phyloP scores from a whole-genome alignment of 352 stramenopile species.

The Globisporangium echinulatum region DNA sequence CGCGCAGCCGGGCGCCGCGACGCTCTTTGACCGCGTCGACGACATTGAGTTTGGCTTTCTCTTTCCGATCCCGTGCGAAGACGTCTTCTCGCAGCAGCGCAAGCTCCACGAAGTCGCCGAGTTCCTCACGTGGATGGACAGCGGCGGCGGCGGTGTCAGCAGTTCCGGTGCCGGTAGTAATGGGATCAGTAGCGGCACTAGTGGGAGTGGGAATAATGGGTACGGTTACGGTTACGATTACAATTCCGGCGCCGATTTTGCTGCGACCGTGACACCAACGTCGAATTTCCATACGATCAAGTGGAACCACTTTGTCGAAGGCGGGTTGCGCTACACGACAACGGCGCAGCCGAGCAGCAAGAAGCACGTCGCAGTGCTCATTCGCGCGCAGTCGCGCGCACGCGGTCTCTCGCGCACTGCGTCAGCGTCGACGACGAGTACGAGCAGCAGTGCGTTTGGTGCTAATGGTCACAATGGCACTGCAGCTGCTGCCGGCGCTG shows the following conservation, averaged over 20 bases:
- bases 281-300: slow-evolving; percentile 70
- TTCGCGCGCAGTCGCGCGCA: slow-evolving; percentile 28
- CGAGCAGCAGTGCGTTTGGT: slow-evolving; percentile 1
- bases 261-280: slow-evolving; percentile 42
- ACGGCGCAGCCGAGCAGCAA: slow-evolving; percentile 33
- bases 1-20: slow-evolving; percentile 17
- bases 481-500: neutral
- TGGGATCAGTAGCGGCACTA: slow-evolving; percentile 2
- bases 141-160: slow-evolving; percentile 3
- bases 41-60: slow-evolving; percentile 67
- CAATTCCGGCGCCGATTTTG: slow-evolving; percentile 20
- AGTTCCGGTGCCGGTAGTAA: neutral
- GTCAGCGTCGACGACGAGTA: slow-evolving; percentile 12
- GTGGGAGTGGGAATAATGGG: slow-evolving; percentile 4
- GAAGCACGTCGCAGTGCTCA: slow-evolving; percentile 61
- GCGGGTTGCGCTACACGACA: slow-evolving; percentile 57
- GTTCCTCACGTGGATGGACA: slow-evolving; percentile 54
- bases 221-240: too few species aligned
- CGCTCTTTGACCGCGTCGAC: slow-evolving; percentile 52
- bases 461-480: neutral
- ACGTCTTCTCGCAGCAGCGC: slow-evolving; percentile 70
- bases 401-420: slow-evolving; percentile 18
- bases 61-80: slow-evolving; percentile 75
- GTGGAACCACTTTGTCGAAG: slow-evolving; percentile 68
- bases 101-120: slow-evolving; percentile 76